Evolutionary conservation across 352 stramenopile genomes (phyloP), one percentile per base, ranked within the genome.

Genomic region (Globisporangium emineosum): DNA sequence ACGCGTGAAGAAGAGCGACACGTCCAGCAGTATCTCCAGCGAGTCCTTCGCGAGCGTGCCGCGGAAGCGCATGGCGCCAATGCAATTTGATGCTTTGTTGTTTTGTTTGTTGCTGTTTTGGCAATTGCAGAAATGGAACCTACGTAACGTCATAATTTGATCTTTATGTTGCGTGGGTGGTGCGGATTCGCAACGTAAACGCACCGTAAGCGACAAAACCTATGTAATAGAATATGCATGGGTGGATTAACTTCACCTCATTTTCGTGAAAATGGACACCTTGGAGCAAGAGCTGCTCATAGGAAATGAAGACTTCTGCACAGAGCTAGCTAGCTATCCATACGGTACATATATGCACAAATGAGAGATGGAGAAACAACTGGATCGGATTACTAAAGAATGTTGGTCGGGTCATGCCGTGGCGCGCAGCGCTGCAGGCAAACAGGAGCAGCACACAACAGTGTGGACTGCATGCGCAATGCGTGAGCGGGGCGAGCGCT

Each of bases 321-420:
- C 25, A 29, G 9, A 25, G n/a, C 21, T 17, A 27, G 25, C 21
- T 17, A 27, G 25, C 33, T 23, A 52, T 54, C 19, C 23, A 60
- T 29, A 49, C 25, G 12, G 56, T 29, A 49, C 25, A 8, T 35
- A 21, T 6, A 37, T 49, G 42, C 35, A 64, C 25, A 62, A 62
- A 29, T 37, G 57, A 19, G 21, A 21, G 45, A n/a, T n/a, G n/a
- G n/a, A 32, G 17, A 21, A 33, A 74, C 37, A 68, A 81, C 82
- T 89, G 82, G 73, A 91, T 91, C 82, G 61, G 82, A 86, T 91
- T 91, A 91, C 82, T 91, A 91, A 91, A 91, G 82, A 89, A 81
- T 75, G 15, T 59, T 57, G 53, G 60, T 67, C 7, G 55, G 66
- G 30, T 82, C 74, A 79, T 85, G 72, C 68, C 69, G 77, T 65